Percentiles rank a stretch among this genome's conserved stretches.
Conservation (phyloP, 306 rosid species). For the Vachellia pachyceras region DNA sequence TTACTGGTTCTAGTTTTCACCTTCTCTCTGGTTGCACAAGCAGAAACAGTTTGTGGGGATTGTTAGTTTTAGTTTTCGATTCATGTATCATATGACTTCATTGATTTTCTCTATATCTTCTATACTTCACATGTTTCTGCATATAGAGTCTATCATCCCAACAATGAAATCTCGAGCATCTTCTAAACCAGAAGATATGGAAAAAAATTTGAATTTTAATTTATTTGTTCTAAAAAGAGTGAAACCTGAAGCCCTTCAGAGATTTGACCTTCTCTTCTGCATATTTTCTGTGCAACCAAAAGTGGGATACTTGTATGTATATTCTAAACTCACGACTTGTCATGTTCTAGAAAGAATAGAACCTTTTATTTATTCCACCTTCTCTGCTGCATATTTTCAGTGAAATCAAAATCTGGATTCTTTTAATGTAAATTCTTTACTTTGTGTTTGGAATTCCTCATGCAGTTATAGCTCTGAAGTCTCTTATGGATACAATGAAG, state of each 20-base stretch:
- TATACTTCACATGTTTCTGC: conserved; percentile 3
- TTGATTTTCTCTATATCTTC: conserved; percentile 11
- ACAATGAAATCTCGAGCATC: conserved; percentile 17
- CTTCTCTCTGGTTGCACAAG: conserved; percentile 29
- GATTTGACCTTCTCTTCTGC: conserved; percentile 14
- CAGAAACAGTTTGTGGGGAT: conserved; percentile 38
- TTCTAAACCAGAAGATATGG: conserved; percentile 5
- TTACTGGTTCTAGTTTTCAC: conserved; percentile 39
- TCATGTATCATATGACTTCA: conserved; percentile 2
- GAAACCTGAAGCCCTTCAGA: neutral
- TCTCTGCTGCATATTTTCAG: conserved; percentile 5
- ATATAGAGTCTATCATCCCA: neutral
- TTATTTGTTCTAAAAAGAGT: neutral
- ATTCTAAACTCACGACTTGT: neutral
- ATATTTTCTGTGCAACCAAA: conserved; percentile 4
- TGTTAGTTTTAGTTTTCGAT: conserved; percentile 39
- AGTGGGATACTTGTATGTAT: neutral
- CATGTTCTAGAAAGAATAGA: neutral
- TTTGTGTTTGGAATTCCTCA: conserved; percentile 17
- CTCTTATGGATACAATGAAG: conserved; percentile 33
- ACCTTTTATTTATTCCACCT: neutral
- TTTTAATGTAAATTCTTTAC: neutral
- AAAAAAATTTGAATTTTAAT: neutral
- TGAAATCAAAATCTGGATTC: conserved; percentile 14
- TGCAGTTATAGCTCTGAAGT: conserved; percentile 39